These are phyloP conservation scores for Pyricularia sp. DNA, from an alignment of 2,329 filamentous ascomycete species.

Conservation along the genomic window DNA sequence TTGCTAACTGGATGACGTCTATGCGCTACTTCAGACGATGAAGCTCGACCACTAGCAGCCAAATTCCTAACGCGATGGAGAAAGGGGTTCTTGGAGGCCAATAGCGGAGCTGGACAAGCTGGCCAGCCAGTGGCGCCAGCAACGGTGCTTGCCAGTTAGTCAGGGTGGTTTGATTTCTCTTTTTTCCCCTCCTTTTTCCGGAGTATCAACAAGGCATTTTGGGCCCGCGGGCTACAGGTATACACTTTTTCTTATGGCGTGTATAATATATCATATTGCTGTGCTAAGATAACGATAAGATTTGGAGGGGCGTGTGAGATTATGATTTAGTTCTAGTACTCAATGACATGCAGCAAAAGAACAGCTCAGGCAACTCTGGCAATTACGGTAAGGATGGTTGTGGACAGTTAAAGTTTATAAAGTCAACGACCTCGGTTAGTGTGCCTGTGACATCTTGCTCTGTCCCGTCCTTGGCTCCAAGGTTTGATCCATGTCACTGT, in stretches of 20 bases:
- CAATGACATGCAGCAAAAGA: background rate
- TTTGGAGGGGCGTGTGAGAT: background rate
- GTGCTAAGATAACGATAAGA: background rate
- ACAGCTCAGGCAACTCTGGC: background rate
- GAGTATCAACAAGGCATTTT: background rate
- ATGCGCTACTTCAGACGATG: constrained; percentile 37
- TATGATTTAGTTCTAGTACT: background rate
- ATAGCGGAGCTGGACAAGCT: constrained; percentile 7
- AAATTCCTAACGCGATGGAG: constrained; percentile 56
- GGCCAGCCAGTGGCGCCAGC: background rate
- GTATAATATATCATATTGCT: background rate
- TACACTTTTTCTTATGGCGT: background rate
- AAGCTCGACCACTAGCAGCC: constrained; percentile 50
- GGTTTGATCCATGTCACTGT: background rate
- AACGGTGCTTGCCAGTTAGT: constrained; percentile 1
- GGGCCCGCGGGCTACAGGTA: background rate
- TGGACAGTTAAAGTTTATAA: background rate
- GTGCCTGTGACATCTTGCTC: background rate
- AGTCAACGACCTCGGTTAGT: background rate
- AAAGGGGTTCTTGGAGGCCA: constrained; percentile 38
- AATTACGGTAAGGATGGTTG: background rate
- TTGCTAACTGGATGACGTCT: background rate
- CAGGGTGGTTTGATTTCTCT: background rate
- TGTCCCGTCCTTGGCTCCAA: background rate
- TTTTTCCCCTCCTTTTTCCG: background rate